Evolutionary conservation across 2,329 filamentous ascomycete genomes (phyloP).

Genomic region (Alternaria ventricosa): DNA sequence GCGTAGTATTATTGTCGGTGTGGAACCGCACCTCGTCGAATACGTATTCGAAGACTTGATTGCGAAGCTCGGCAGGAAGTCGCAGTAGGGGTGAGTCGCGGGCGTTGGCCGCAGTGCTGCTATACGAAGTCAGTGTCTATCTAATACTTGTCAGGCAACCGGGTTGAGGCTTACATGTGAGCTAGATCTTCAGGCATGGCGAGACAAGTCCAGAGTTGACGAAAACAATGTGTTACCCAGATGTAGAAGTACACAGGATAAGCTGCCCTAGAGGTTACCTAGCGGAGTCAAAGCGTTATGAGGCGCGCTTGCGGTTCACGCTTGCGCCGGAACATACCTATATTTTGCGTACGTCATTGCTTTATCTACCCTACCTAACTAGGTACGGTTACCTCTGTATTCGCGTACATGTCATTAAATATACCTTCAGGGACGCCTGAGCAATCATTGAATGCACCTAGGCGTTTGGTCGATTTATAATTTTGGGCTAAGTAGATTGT

Average conservation of each 20-base stretch:
- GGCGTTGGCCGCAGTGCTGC: slow-evolving; percentile 4
- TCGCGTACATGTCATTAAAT: not conserved
- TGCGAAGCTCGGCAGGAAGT: slow-evolving; percentile 18
- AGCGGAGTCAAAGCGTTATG: not conserved
- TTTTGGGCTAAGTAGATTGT: not conserved
- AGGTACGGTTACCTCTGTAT: not conserved
- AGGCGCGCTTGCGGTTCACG: not conserved
- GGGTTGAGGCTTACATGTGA: not conserved
- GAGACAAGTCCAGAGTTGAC: not conserved
- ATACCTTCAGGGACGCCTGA: not conserved
- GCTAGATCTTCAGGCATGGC: not conserved
- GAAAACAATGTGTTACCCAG: not conserved
- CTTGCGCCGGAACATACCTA: not conserved
- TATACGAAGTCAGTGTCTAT: not conserved
- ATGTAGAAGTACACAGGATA: not conserved
- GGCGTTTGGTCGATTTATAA: not conserved
- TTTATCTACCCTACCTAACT: not conserved
- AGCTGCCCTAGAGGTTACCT: not conserved
- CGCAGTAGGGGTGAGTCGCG: slow-evolving; percentile 15
- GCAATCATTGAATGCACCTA: not conserved
- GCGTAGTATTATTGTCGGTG: not conserved
- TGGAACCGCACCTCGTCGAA: not conserved
- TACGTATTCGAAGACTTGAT: slow-evolving; percentile 4
- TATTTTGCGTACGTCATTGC: not conserved
- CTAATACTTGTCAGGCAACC: not conserved